phyloP scores from a whole-genome alignment of 1,139 yeast genomes.

The Candida labiduridarum region DNA sequence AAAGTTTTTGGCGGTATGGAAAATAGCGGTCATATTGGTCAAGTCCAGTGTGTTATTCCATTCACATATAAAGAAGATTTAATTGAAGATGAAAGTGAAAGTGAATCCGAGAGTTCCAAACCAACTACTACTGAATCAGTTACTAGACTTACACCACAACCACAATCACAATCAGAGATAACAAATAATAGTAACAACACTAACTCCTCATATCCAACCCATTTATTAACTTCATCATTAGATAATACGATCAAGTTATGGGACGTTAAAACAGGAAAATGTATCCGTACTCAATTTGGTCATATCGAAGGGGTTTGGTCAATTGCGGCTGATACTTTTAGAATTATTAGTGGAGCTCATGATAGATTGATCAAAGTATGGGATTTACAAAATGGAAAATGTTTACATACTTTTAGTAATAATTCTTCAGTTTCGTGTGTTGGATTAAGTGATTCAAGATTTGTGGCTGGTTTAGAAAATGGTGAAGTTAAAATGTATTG shows the following conservation, averaged over 20 bases:
- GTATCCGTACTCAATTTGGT: slow-evolving; percentile 92
- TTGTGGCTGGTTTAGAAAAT: slow-evolving; percentile 87
- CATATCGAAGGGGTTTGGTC: slow-evolving; percentile 99
- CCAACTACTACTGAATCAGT: not conserved
- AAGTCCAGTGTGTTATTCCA: slow-evolving; percentile 88
- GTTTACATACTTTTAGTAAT: slow-evolving; percentile 88
- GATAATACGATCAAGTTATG: slow-evolving; percentile 94
- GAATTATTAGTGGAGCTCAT: slow-evolving; percentile 93
- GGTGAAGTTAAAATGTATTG: slow-evolving; percentile 83
- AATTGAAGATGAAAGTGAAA: slow-evolving; percentile 40
- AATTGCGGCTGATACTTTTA: slow-evolving; percentile 90
- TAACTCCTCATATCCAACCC: slow-evolving; percentile 58
- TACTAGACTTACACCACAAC: slow-evolving; percentile 17
- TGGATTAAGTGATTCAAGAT: slow-evolving; percentile 83
- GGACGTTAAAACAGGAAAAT: slow-evolving; percentile 85
- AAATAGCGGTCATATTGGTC: slow-evolving; percentile 77
- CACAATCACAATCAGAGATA: slow-evolving; percentile 3
- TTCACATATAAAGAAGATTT: slow-evolving; percentile 62
- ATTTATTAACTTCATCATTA: slow-evolving; percentile 80
- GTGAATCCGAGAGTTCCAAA: slow-evolving; percentile 23
- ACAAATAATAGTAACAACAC: not conserved
- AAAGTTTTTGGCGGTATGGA: slow-evolving; percentile 75
- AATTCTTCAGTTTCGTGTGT: slow-evolving; percentile 82
- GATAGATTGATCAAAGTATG: slow-evolving; percentile 89
- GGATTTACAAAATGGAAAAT: slow-evolving; percentile 93